Percentiles rank a stretch among this genome's conserved stretches.
Conservation (phyloP, 2,329 filamentous ascomycete species). For the Ophiobolus disseminans region DNA sequence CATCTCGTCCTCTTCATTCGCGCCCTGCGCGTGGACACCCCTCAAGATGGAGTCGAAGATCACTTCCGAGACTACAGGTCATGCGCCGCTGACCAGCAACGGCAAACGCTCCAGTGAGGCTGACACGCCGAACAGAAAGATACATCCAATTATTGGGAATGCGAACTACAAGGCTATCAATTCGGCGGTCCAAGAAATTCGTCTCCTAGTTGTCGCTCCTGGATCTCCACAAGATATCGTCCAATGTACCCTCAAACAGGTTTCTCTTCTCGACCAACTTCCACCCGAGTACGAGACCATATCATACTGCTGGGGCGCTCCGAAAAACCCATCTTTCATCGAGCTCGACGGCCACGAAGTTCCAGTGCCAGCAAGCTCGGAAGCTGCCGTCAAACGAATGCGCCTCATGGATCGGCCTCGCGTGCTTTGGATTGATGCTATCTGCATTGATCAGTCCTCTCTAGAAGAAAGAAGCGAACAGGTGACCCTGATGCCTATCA, state of each 20-base stretch:
- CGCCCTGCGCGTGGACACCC: too few species aligned
- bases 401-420: neutral
- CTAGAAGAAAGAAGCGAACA: neutral
- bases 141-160: too few species aligned
- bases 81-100: too few species aligned
- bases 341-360: neutral
- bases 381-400: constrained; percentile 1
- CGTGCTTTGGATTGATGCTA: constrained; percentile 2
- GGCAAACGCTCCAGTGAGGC: too few species aligned
- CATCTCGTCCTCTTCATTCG: too few species aligned
- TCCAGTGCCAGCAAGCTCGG: neutral
- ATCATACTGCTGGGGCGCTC: constrained; percentile 3
- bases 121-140: too few species aligned
- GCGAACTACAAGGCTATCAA: too few species aligned
- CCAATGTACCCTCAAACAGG: neutral
- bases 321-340: neutral
- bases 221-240: neutral
- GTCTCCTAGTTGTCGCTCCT: neutral
- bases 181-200: neutral
- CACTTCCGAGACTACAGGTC: too few species aligned
- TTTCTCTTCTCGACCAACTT: neutral
- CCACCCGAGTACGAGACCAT: neutral
- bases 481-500: neutral
- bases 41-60: too few species aligned
- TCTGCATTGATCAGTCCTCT: constrained; percentile 1